phyloP scores from a whole-genome alignment of 257 asterid species.

The Solanum commersonii region DNA sequence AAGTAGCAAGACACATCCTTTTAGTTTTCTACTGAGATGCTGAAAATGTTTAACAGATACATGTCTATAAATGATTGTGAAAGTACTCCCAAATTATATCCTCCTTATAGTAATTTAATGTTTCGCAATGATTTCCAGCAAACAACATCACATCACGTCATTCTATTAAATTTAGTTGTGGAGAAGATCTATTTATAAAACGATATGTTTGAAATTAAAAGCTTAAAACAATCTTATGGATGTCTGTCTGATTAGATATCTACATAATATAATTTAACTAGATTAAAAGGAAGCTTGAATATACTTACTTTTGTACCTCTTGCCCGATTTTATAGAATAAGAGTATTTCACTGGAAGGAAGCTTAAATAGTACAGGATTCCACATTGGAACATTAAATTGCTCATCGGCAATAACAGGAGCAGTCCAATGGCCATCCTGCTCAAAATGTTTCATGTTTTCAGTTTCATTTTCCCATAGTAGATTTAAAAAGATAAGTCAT shows the following conservation, averaged over 20 bases:
- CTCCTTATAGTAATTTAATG: not conserved
- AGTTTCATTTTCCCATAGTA: not conserved
- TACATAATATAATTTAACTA: not conserved
- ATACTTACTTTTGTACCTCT: conserved; percentile 81
- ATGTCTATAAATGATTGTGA: not conserved
- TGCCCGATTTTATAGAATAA: conserved; percentile 78
- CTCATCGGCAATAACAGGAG: conserved; percentile 78
- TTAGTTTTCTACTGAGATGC: not conserved
- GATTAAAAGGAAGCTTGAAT: not conserved
- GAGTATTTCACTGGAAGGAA: conserved; percentile 61
- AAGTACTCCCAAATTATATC: not conserved
- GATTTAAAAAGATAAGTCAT: not conserved
- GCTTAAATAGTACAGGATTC: conserved; percentile 80
- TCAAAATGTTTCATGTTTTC: not conserved
- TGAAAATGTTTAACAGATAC: not conserved
- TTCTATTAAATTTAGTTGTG: not conserved
- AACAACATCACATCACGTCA: not conserved
- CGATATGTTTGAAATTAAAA: not conserved
- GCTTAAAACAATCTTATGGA: not conserved
- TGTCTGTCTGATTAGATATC: not conserved
- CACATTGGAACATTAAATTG: conserved; percentile 74
- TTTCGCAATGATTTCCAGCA: not conserved
- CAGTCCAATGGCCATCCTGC: conserved; percentile 71
- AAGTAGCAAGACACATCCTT: not conserved
- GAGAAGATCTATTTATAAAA: not conserved